Base-by-base conservation (phyloP, 192 early-diverging fungal genomes). In the Coemansia erecta region DNA sequence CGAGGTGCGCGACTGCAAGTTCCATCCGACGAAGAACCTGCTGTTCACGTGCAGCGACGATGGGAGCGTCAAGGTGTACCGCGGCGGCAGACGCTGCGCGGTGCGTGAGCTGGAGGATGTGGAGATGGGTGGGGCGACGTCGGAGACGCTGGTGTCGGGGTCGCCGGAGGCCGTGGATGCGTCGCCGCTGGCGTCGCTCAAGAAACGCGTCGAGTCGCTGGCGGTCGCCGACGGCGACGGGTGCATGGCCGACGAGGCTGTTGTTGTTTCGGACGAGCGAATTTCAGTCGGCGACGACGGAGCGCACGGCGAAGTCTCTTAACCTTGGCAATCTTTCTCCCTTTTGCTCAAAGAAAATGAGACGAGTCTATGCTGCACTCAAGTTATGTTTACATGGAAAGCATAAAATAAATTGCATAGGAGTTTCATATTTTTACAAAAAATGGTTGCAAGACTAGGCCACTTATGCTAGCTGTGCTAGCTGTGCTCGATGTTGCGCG, bases 1-100 rank as follows among this genome's bases (percentile, higher is more conserved):
- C 9, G 95, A 97, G 68, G 90, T 97, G n/a, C 85, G 95, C 35
- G 95, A 98, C 76, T 86, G 93, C 31, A 81, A 93, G 44, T 90
- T 95, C 69, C 94, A 95, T 60, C 92, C 93, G 28, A 85, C 83
- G 17, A 77, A 84, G 44, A 87, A 88, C 24, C 67, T 93, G 2
- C 26, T 98, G 50, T 88, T 94, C 55, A 90, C 95, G 7, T 90
- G 91, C 74, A 86, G 81, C 28, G 95, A 98, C 72, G 89, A 91
- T 67, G 87, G 88, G 3, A 75, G 72, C 4, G 77, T 89, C 14
- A 89, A 85, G 67, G 82, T 81, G 9, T 89, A 89, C 55, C 50
- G 57, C 9, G 60, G 76, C 53, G 50, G 40, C 0, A 42, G 17
- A 18, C 50, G 53, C 21, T 44, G 53, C 21, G 64, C 61, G 21